phyloP scores from a whole-genome alignment of 1,284 basidiomycete species.

The Fereydounia khargensis region DNA sequence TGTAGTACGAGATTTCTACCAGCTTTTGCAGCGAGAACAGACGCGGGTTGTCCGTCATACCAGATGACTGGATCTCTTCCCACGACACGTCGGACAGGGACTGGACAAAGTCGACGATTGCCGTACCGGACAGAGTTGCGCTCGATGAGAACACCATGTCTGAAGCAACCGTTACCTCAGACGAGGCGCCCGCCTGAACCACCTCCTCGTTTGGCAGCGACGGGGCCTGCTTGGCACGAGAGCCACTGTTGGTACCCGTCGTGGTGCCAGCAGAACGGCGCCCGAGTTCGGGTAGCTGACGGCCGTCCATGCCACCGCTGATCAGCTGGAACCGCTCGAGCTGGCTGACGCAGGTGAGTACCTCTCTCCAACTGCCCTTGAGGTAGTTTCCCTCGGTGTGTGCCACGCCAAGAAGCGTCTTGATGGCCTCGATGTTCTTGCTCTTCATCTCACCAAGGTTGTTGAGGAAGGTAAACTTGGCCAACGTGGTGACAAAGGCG shows the following conservation, averaged over 20 bases:
- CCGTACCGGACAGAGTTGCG: slow-evolving; percentile 87
- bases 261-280: slow-evolving; percentile 61
- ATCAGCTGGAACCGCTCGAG: slow-evolving; percentile 57
- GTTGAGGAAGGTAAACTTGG: slow-evolving; percentile 57
- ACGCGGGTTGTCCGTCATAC: slow-evolving; percentile 79
- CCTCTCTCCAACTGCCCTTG: slow-evolving; percentile 55
- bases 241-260: slow-evolving; percentile 4
- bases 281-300: slow-evolving; percentile 74
- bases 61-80: slow-evolving; percentile 98
- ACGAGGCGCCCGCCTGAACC: slow-evolving; percentile 92
- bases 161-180: slow-evolving; percentile 95
- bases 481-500: slow-evolving; percentile 56
- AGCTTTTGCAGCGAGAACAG: slow-evolving; percentile 97
- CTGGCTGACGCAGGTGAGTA: slow-evolving; percentile 55
- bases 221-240: slow-evolving; percentile 7
- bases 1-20: slow-evolving; percentile 99
- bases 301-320: slow-evolving; percentile 58
- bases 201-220: slow-evolving; percentile 77
- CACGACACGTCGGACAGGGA: slow-evolving; percentile 95
- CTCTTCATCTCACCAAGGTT: slow-evolving; percentile 57
- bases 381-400: slow-evolving; percentile 56
- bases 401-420: slow-evolving; percentile 54
- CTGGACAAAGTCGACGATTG: slow-evolving; percentile 96
- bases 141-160: slow-evolving; percentile 99
- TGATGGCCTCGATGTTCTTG: slow-evolving; percentile 58